Evolutionary conservation across 2,329 filamentous ascomycete species (phyloP).

Genomic region (Ophiostoma angusticollis): DNA sequence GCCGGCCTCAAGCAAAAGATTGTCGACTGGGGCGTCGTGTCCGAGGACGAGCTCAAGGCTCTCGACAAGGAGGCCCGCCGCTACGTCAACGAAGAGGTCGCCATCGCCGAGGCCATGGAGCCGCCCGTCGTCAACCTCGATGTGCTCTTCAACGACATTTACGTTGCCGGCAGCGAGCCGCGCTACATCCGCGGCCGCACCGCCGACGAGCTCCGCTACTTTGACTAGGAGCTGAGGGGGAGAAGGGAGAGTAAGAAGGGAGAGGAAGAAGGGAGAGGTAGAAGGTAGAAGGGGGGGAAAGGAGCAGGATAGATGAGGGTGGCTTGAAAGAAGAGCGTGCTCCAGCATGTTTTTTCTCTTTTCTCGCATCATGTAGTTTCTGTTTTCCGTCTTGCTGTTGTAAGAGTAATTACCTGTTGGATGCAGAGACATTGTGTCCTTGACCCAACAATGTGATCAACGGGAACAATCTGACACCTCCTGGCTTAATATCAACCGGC

Average conservation of each 20-base stretch:
- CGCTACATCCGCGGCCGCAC: conserved; percentile 77
- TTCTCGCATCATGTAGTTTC: no score
- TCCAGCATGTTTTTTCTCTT: no score
- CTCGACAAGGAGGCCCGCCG: conserved; percentile 88
- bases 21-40: conserved; percentile 82
- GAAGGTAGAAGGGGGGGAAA: neutral
- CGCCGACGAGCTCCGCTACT: conserved; percentile 91
- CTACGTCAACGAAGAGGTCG: conserved; percentile 81
- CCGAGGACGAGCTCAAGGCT: conserved; percentile 89
- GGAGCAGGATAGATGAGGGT: no score
- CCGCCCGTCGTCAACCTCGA: conserved; percentile 63
- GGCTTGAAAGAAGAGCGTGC: no score
- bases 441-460: no score
- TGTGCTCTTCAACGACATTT: conserved; percentile 94
- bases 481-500: no score
- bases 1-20: conserved; percentile 97
- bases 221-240: conserved; percentile 39
- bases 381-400: no score
- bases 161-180: conserved; percentile 78
- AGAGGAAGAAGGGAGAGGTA: no score
- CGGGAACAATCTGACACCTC: no score
- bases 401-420: no score
- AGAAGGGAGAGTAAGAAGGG: neutral
- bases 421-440: no score
- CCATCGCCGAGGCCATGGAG: conserved; percentile 77